A percentile compares a stretch with the other conserved stretches of the same genome.
phyloP scores from a whole-genome alignment of 2,329 filamentous ascomycete genomes.

The Hypoxylon sp. region DNA sequence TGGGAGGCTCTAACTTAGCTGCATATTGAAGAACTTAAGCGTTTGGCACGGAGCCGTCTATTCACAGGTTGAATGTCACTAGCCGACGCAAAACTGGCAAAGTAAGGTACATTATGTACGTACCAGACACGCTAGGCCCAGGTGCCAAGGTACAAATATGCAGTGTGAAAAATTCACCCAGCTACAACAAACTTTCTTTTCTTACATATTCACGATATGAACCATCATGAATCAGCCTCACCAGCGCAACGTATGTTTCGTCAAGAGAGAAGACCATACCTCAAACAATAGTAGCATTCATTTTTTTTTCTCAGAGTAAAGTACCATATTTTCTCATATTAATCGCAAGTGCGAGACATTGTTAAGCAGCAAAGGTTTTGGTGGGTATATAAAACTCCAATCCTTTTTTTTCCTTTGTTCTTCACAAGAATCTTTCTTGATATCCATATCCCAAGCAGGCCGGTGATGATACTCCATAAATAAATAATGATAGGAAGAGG shows the following conservation, averaged over 20 bases:
- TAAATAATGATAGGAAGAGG: conserved; percentile 77
- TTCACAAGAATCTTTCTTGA: conserved; percentile 36
- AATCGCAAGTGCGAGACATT: conserved; percentile 20
- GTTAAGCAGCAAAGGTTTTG: too few species aligned
- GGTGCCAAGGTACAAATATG: conserved; percentile 12
- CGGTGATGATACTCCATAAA: conserved; percentile 73
- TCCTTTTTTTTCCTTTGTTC: conserved; percentile 1
- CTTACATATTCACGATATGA: neutral
- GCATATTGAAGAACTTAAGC: neutral
- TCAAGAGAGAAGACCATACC: neutral
- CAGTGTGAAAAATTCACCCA: neutral
- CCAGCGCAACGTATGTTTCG: neutral
- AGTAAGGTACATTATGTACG: neutral
- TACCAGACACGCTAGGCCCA: neutral
- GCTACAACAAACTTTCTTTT: conserved; percentile 2
- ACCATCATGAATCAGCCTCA: neutral
- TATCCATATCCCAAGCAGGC: conserved; percentile 61
- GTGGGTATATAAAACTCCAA: neutral
- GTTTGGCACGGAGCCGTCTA: neutral
- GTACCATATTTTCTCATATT: neutral
- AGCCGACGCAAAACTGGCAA: neutral
- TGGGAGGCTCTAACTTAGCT: neutral
- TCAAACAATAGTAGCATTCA: neutral
- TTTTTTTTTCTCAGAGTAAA: neutral
- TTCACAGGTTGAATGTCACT: neutral